Evolutionary conservation across 2,329 filamentous ascomycete genomes (phyloP), one percentile per base, ranked within the genome.

Genomic region (Paracoccidioides brasiliensis): DNA sequence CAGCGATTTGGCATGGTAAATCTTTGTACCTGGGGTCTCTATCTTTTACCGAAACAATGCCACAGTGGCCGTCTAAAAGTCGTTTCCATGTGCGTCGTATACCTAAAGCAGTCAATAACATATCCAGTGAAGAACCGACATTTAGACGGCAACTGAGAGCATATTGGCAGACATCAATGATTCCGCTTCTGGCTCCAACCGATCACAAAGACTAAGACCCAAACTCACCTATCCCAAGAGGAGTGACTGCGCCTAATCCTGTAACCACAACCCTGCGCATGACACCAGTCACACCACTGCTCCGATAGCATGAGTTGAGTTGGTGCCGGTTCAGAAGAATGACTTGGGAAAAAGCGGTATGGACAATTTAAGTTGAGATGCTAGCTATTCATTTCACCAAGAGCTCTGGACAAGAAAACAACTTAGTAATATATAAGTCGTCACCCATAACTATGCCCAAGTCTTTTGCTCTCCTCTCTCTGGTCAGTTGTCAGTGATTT

Each of bases 1-100:
- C 93, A 45, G 90, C 91, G 53, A 97, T 83, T 54, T 84, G 88
- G 69, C 88, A 93, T 10, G 91, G 89, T 44, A 96, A 75, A 45
- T 83, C 80, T 7, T 76, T 76, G 78, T 90, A 95, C 61, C 75
- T 69, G 59, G 76, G 59, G 72, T 83, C 80, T 53, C 81, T 77
- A 56, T 80, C 69, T 56, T 78, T 79, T 53, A 93, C 79, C 63
- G 86, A 91, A 56, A 83, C 78, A 63, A 98, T 82, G 60, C 90
- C 93, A 59, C 85, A 90, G 42, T 90, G 78, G 46, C 88, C 83
- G 44, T 86, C 82, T 35, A 97, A 70, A 44, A 98, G 81, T 54
- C 87, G 84, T 58, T 74, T 78, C 93, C 93, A 98, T 58, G 88
- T 88, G 55, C 76, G 81, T 61, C 81, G 82, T 60, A 86, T 78